phyloP scores from a whole-genome alignment of 768 basidiomycete species.

The Serendipita indica region DNA sequence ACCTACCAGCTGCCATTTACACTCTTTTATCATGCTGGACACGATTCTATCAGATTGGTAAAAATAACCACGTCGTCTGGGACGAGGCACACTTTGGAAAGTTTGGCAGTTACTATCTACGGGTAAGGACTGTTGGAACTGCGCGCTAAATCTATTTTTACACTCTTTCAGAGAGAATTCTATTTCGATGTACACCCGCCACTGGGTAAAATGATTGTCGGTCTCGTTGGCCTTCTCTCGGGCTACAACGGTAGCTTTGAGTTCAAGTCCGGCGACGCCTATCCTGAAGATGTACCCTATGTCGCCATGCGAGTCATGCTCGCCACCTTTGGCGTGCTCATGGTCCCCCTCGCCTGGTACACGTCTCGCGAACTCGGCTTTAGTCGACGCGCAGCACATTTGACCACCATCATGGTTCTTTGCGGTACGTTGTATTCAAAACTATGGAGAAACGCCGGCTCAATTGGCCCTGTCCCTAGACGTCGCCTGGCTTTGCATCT shows the following conservation, averaged over 20 bases:
- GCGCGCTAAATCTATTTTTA: neutral
- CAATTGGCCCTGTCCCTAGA: constrained; percentile 42
- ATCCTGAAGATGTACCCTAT: constrained; percentile 76
- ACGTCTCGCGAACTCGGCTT: constrained; percentile 89
- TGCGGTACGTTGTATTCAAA: constrained; percentile 54
- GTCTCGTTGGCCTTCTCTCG: constrained; percentile 74
- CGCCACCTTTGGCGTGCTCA: constrained; percentile 83
- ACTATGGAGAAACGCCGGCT: neutral
- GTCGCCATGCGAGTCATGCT: constrained; percentile 92
- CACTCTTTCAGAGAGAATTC: constrained; percentile 75
- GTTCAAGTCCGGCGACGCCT: constrained; percentile 80
- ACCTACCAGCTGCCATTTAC: constrained; percentile 68
- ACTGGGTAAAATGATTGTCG: constrained; percentile 97
- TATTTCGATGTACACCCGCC: constrained; percentile 99
- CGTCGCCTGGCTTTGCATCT: constrained; percentile 92
- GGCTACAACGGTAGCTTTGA: constrained; percentile 89
- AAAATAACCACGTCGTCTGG: constrained; percentile 80
- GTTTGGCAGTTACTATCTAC: constrained; percentile 84
- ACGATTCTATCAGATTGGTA: constrained; percentile 84
- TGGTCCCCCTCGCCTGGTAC: constrained; percentile 96
- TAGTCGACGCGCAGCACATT: constrained; percentile 76
- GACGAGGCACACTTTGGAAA: constrained; percentile 99
- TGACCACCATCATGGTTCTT: constrained; percentile 87
- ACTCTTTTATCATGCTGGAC: constrained; percentile 92
- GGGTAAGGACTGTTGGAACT: neutral